Conservation (phyloP, 2,329 filamentous ascomycete genomes). For the Colletotrichum navitas region DNA sequence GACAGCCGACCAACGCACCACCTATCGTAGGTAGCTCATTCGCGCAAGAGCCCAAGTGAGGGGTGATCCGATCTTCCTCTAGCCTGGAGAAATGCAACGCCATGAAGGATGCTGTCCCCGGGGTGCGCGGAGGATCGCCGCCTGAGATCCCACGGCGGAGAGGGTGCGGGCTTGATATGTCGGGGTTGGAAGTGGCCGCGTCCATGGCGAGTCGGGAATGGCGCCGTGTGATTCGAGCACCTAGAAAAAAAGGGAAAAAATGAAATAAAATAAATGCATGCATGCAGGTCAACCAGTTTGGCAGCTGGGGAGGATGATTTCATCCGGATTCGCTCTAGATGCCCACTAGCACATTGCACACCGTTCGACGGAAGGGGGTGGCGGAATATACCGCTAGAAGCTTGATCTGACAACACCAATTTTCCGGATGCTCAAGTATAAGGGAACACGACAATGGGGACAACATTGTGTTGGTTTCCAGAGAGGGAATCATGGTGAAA, state of each 20-base stretch:
- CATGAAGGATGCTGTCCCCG: constrained; percentile 10
- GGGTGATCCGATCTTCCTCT: not conserved
- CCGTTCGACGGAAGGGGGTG: constrained; percentile 14
- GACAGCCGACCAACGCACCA: not conserved
- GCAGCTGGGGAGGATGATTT: not conserved
- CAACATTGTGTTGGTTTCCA: not conserved
- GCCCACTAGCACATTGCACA: not conserved
- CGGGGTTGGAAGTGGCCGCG: not conserved
- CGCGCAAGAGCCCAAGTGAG: not conserved
- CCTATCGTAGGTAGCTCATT: not conserved
- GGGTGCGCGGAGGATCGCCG: constrained; percentile 32
- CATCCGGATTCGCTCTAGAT: not conserved
- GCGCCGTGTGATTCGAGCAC: constrained; percentile 19
- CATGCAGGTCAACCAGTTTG: constrained; percentile 25
- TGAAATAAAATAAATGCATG: too few species aligned
- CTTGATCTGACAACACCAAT: constrained; percentile 24
- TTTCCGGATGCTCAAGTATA: constrained; percentile 4
- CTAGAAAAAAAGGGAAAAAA: not conserved
- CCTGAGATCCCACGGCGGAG: constrained; percentile 13
- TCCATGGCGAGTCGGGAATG: constrained; percentile 35
- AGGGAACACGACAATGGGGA: not conserved
- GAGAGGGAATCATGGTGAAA: not conserved
- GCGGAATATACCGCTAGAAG: constrained; percentile 2
- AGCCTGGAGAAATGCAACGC: constrained; percentile 27
- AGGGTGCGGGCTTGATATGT: too few species aligned